Base-by-base conservation (phyloP, 257 asterid genomes). In the Datura wrightii region DNA sequence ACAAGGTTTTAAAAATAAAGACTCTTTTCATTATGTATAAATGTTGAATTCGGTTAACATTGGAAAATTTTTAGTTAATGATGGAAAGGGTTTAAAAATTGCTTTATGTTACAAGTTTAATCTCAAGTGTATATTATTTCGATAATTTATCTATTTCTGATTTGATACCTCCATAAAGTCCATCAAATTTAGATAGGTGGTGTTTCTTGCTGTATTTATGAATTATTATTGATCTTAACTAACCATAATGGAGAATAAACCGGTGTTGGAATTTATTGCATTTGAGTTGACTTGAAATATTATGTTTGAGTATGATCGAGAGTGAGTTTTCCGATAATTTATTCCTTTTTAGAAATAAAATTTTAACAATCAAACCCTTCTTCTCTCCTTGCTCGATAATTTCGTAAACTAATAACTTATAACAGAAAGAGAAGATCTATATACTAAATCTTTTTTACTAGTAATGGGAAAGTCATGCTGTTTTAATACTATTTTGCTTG, bases 381-480 rank as follows among this genome's bases (percentile, higher is more conserved):
- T 2, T 1, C 0, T 18, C 2, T 58, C 31, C 5, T n/a, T 58
- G 31, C 31, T 24, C 31, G 37, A 19, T 19, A 19, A 9, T 9
- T 3, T 0, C 10, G 9, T 18, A 56, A 56, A 56, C 63, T 56
- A 56, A 13, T 65, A 65, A 13, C 41, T 34, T 65, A 34, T 14
- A 37, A 18, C 15, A 4, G 34, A 69, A 15, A 8, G 52, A 42
- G 9, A 16, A 18, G n/a, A 36, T 36, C n/a, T 3, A 50, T 85
- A 82, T 60, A 58, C 65, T 76, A 83, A 79, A 85, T 83, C 60
- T 46, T 54, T 7, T 5, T 72, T 37, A 67, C 6, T 67, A 67
- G 59, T 54, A 76, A 58, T 84, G 86, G 86, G 60, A 63, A 52
- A 74, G 84, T 44, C 54, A 53, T 71, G 84, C 44, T n/a, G 42